Evolutionary conservation across 805 yeast species (phyloP).

Genomic region (Saccharomyces paradoxus): DNA sequence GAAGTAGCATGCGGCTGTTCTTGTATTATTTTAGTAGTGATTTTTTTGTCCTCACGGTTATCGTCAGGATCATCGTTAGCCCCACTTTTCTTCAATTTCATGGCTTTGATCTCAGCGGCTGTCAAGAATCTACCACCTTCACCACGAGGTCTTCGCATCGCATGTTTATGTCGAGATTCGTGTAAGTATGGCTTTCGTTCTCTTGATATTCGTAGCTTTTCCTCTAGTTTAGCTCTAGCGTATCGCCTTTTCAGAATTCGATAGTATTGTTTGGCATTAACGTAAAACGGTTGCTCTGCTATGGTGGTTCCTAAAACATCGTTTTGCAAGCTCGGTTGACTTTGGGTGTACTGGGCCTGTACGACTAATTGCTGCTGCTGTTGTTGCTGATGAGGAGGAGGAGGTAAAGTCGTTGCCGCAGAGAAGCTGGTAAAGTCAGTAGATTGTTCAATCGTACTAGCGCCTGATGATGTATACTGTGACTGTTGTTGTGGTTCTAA

Average conservation of each 20-base stretch:
- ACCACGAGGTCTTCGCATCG: conserved; percentile 98
- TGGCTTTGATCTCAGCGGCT: conserved; percentile 71
- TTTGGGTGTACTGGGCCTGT: neutral
- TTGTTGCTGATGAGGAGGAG: neutral
- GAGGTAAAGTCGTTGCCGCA: neutral
- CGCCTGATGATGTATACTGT: neutral
- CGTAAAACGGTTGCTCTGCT: conserved; percentile 87
- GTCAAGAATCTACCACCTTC: conserved; percentile 97
- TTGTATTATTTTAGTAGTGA: neutral
- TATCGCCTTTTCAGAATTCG: conserved; percentile 86
- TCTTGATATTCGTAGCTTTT: conserved; percentile 74
- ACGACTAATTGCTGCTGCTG: neutral
- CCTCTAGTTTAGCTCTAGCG: conserved; percentile 90
- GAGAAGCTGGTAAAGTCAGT: neutral
- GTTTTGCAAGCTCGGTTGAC: neutral
- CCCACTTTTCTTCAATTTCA: conserved; percentile 33
- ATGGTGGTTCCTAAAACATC: conserved; percentile 14
- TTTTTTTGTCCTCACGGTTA: neutral
- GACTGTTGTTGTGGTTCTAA: neutral
- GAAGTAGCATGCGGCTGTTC: neutral
- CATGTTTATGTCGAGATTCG: conserved; percentile 96
- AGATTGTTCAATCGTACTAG: neutral
- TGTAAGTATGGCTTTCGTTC: conserved; percentile 91
- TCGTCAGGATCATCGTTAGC: neutral
- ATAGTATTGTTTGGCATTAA: conserved; percentile 95